Evolutionary conservation across 2,329 filamentous ascomycete species (phyloP).

Genomic region (Fusarium sp.): DNA sequence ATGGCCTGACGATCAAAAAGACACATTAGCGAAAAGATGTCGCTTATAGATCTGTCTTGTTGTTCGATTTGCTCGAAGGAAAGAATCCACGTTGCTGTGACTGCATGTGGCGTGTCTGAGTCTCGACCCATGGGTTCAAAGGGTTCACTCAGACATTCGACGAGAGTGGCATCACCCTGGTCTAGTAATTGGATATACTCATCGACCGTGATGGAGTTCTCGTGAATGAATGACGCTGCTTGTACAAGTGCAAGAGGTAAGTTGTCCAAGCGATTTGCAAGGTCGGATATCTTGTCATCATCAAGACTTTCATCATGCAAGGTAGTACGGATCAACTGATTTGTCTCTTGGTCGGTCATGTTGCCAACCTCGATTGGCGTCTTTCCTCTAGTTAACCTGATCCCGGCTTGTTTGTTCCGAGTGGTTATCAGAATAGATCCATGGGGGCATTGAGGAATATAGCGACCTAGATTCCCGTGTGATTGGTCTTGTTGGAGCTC

Average conservation of each 20-base stretch:
- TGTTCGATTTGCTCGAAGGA: constrained; percentile 51
- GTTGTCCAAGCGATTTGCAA: constrained; percentile 47
- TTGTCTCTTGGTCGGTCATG: constrained; percentile 46
- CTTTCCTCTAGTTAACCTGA: constrained; percentile 39
- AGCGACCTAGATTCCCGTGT: neutral
- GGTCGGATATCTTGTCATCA: constrained; percentile 12
- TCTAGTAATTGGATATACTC: constrained; percentile 50
- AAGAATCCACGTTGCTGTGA: constrained; percentile 50
- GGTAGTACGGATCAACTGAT: constrained; percentile 38
- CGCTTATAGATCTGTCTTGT: constrained; percentile 36
- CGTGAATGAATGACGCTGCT: constrained; percentile 29
- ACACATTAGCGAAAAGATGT: constrained; percentile 51
- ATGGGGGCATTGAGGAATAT: constrained; percentile 49
- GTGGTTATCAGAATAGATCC: constrained; percentile 52
- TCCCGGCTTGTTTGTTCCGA: constrained; percentile 49
- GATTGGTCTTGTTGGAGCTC: no score
- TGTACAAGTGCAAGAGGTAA: constrained; percentile 50
- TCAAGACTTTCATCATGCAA: constrained; percentile 24
- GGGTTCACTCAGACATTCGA: constrained; percentile 46
- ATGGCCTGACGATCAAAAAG: constrained; percentile 49
- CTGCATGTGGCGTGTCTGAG: constrained; percentile 43
- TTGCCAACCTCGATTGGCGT: constrained; percentile 43
- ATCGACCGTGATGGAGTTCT: constrained; percentile 42
- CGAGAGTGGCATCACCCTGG: constrained; percentile 14
- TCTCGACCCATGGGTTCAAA: constrained; percentile 50